Evolutionary conservation across 495 filamentous ascomycete genomes (phyloP).

Genomic region (Penicillium fimorum): DNA sequence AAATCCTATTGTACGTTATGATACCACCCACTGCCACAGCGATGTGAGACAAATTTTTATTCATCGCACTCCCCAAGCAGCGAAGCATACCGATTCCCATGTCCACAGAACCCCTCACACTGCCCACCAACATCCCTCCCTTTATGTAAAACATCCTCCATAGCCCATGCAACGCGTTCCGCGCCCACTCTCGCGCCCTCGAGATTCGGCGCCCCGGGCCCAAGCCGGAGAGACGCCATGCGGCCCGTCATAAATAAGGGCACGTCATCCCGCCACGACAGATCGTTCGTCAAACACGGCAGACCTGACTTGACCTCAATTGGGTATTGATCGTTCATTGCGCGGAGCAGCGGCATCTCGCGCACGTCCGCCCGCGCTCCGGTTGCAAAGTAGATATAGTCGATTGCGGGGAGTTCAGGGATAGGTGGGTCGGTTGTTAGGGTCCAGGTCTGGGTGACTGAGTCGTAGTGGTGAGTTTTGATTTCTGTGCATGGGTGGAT

Average conservation of each 20-base stretch:
- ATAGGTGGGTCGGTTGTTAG: slow-evolving; percentile 49
- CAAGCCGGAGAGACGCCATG: slow-evolving; percentile 56
- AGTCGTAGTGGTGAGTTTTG: slow-evolving; percentile 30
- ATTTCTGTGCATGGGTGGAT: slow-evolving; percentile 53
- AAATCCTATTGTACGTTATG: not conserved
- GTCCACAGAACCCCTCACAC: slow-evolving; percentile 32
- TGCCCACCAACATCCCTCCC: slow-evolving; percentile 23
- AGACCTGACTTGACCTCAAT: slow-evolving; percentile 53
- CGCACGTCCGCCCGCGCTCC: slow-evolving; percentile 52
- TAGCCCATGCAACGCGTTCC: slow-evolving; percentile 59
- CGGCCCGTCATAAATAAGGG: slow-evolving; percentile 62
- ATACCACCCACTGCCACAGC: not conserved
- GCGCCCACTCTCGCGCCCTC: slow-evolving; percentile 63
- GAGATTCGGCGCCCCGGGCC: slow-evolving; percentile 60
- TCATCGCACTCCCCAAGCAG: slow-evolving; percentile 18
- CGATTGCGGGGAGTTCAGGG: slow-evolving; percentile 50
- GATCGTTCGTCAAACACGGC: slow-evolving; percentile 61
- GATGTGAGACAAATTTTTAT: slow-evolving; percentile 12
- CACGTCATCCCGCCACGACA: slow-evolving; percentile 59
- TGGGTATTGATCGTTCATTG: slow-evolving; percentile 51
- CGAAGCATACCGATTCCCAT: slow-evolving; percentile 37
- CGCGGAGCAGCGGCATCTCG: slow-evolving; percentile 49
- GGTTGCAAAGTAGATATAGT: slow-evolving; percentile 66
- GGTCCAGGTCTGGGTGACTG: slow-evolving; percentile 46
- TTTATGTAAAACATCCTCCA: slow-evolving; percentile 49